Conservation (phyloP, 768 basidiomycete species). For the Lentinula sp. region DNA sequence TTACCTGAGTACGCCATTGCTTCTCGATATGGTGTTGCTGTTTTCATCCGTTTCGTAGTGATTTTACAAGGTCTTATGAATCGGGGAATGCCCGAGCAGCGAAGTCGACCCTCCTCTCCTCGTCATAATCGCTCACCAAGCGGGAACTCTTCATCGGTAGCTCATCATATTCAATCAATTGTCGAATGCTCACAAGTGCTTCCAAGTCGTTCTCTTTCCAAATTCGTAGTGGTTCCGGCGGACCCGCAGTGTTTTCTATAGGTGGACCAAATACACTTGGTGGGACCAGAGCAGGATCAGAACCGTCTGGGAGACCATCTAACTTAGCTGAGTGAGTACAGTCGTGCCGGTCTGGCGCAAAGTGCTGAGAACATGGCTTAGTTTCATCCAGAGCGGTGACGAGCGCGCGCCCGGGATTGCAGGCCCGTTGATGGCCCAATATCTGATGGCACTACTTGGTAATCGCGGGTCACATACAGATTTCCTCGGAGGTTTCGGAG, state of each 20-base stretch:
- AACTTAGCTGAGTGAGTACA: conserved; percentile 49
- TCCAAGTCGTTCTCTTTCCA: conserved; percentile 23
- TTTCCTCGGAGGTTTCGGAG: conserved; percentile 23
- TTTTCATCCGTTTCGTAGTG: conserved; percentile 4
- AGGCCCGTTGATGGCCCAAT: conserved; percentile 66
- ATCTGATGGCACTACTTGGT: conserved; percentile 58
- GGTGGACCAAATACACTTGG: conserved; percentile 25
- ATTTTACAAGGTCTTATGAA: conserved; percentile 15
- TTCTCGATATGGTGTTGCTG: not conserved
- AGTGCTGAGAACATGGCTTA: conserved; percentile 13
- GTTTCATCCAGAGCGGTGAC: conserved; percentile 28
- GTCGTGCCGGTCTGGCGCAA: not conserved
- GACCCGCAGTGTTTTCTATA: conserved; percentile 28
- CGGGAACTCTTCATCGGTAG: not conserved
- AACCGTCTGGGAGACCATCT: conserved; percentile 24
- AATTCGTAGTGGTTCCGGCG: conserved; percentile 22
- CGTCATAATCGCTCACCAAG: not conserved
- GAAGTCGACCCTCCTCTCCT: conserved; percentile 5
- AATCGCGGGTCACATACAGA: conserved; percentile 40
- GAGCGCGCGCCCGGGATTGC: conserved; percentile 36
- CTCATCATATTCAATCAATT: not conserved
- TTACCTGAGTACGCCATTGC: conserved; percentile 39
- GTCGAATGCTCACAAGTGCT: not conserved
- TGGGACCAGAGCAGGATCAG: conserved; percentile 3
- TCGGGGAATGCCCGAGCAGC: conserved; percentile 11